Conservation (phyloP, 768 basidiomycete species). For the Amanita pseudoporphyria region DNA sequence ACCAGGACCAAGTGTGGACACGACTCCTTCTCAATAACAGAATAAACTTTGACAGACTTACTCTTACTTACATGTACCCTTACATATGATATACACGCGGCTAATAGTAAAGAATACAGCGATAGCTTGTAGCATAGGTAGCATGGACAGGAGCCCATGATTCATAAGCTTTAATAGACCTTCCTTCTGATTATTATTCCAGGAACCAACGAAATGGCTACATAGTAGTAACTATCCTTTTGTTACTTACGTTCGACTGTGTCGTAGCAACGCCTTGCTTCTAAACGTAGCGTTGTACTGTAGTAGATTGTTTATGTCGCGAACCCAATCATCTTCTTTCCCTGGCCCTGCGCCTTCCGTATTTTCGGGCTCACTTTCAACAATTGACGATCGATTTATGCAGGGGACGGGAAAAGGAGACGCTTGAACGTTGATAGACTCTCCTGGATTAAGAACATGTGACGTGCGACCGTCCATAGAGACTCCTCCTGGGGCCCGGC, state of each 20-base stretch:
- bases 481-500: constrained; percentile 79
- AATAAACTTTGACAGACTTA: background rate
- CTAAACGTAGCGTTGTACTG: constrained; percentile 94
- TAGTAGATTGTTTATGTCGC: constrained; percentile 89
- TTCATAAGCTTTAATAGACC: background rate
- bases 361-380: constrained; percentile 35
- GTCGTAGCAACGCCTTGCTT: constrained; percentile 75
- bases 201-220: background rate
- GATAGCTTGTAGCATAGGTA: background rate
- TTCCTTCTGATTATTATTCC: background rate
- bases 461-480: constrained; percentile 92
- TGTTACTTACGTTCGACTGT: constrained; percentile 64
- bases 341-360: constrained; percentile 67
- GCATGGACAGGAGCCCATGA: background rate
- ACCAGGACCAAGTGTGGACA: background rate
- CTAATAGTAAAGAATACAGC: background rate
- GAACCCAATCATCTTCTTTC: constrained; percentile 92
- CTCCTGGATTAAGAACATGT: constrained; percentile 72
- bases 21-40: background rate
- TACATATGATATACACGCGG: background rate
- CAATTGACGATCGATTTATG: constrained; percentile 78
- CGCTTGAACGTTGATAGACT: constrained; percentile 76
- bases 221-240: background rate
- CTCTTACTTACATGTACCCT: background rate
- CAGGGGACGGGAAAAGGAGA: constrained; percentile 90